Percentiles rank a stretch among this genome's conserved stretches.
phyloP scores from a whole-genome alignment of 2,329 filamentous ascomycete genomes.

The Xylaria sp. region DNA sequence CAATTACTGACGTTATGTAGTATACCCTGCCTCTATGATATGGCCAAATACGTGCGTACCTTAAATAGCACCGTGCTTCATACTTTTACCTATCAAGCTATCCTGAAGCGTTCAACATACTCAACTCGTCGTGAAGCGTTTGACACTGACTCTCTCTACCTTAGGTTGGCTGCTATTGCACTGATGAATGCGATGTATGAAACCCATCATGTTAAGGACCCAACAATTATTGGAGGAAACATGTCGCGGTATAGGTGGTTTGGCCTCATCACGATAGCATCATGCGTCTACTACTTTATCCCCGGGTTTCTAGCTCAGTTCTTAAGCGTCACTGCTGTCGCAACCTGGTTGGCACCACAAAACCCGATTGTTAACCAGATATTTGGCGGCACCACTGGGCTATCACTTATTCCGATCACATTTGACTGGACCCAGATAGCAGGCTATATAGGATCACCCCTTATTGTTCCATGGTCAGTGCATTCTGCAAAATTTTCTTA shows the following conservation, averaged over 20 bases:
- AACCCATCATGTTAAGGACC: conserved; percentile 60
- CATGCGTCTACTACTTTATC: conserved; percentile 76
- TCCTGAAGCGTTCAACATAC: neutral
- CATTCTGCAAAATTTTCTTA: neutral
- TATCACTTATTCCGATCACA: conserved; percentile 76
- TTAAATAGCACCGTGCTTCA: neutral
- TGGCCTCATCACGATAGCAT: conserved; percentile 63
- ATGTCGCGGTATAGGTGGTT: conserved; percentile 76
- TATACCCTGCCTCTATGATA: conserved; percentile 77
- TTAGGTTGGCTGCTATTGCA: conserved; percentile 72
- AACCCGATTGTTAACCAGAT: conserved; percentile 77
- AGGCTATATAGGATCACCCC: conserved; percentile 73
- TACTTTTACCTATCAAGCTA: neutral
- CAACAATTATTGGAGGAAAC: conserved; percentile 67
- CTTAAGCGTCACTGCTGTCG: conserved; percentile 75
- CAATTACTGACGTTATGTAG: conserved; percentile 49
- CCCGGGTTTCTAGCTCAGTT: conserved; percentile 76
- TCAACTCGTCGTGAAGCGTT: neutral
- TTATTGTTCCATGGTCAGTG: conserved; percentile 73
- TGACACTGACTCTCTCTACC: conserved; percentile 5
- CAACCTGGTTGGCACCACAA: conserved; percentile 77
- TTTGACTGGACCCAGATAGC: conserved; percentile 82
- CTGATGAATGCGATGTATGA: conserved; percentile 81
- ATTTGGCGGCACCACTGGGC: conserved; percentile 75
- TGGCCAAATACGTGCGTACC: conserved; percentile 64